These are phyloP conservation scores for Kwoniella sp. DNA, from an alignment of 768 basidiomycete genomes.

Conservation along the genomic window DNA sequence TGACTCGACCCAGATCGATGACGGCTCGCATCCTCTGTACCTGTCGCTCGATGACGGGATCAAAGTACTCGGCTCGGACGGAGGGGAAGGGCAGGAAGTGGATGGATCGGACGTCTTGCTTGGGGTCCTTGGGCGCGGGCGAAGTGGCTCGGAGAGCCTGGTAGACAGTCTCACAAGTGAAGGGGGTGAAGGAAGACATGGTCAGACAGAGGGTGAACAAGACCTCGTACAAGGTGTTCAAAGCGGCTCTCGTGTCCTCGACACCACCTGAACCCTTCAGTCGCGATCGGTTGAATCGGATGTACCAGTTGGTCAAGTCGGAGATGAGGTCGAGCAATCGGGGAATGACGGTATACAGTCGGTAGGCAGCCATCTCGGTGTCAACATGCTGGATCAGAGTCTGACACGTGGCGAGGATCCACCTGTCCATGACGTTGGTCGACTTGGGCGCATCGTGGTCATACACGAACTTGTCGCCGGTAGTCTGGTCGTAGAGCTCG, in stretches of 20 bases:
- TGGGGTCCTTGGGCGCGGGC: constrained; percentile 60
- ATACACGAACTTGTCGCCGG: constrained; percentile 77
- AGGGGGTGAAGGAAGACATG: constrained; percentile 98
- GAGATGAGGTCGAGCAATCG: constrained; percentile 87
- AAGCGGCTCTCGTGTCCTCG: constrained; percentile 80
- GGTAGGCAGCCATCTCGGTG: constrained; percentile 93
- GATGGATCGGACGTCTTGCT: constrained; percentile 80
- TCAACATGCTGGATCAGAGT: constrained; percentile 88
- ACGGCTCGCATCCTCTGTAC: constrained; percentile 92
- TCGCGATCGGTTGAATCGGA: constrained; percentile 94
- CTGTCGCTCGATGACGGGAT: constrained; percentile 87
- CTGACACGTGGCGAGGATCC: constrained; percentile 98
- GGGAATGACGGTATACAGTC: constrained; percentile 97
- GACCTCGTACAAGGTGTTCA: constrained; percentile 95
- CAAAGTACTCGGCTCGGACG: constrained; percentile 92
- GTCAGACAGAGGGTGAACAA: constrained; percentile 91
- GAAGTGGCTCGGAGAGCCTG: constrained; percentile 86
- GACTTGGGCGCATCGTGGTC: constrained; percentile 81
- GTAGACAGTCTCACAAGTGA: constrained; percentile 94
- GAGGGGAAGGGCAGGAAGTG: constrained; percentile 95
- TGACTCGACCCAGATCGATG: constrained; percentile 84
- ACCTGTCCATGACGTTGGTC: constrained; percentile 95
- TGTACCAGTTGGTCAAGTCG: constrained; percentile 99
- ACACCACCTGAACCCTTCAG: constrained; percentile 92
- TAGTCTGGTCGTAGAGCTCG: constrained; percentile 78